Evolutionary conservation across 257 asterid genomes (phyloP).

Genomic region (Mentha longifolia): DNA sequence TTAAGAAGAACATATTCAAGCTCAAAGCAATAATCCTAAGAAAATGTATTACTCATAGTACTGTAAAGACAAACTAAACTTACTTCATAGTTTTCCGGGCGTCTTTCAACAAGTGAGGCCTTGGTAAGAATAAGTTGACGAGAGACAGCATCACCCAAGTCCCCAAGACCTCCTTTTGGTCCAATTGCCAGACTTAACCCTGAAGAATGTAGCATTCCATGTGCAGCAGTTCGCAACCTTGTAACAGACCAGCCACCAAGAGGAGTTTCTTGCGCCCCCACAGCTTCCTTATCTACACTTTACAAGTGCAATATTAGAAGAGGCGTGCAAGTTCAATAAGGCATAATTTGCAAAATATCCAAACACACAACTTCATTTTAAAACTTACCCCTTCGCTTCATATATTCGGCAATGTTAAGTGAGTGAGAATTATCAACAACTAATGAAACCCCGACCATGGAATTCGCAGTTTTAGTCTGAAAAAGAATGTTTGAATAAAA

Average conservation of each 20-base stretch:
- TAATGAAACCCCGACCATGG: constrained; percentile 85
- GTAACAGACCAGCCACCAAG: constrained; percentile 93
- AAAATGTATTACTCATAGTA: constrained; percentile 32
- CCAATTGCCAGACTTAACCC: constrained; percentile 85
- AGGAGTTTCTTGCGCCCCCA: constrained; percentile 98
- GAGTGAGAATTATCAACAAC: constrained; percentile 78
- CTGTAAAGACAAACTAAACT: constrained; percentile 49
- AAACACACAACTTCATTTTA: constrained; percentile 25
- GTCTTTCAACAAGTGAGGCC: constrained; percentile 91
- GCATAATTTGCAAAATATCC: constrained; percentile 7
- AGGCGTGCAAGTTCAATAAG: constrained; percentile 22
- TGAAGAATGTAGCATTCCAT: constrained; percentile 77
- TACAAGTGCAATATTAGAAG: constrained; percentile 26
- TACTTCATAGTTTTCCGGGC: constrained; percentile 98
- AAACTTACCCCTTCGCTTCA: constrained; percentile 81
- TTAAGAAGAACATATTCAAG: constrained; percentile 17
- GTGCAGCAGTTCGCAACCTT: constrained; percentile 95
- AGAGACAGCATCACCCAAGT: constrained; percentile 90
- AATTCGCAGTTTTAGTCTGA: constrained; percentile 89
- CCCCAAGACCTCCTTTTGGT: constrained; percentile 98
- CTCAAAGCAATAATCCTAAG: constrained; percentile 19
- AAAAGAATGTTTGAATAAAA: constrained; percentile 36
- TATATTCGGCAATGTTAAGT: constrained; percentile 69
- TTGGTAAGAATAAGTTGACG: constrained; percentile 95
- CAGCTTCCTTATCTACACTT: constrained; percentile 87